Conservation (phyloP, 2,329 filamentous ascomycete species). For the Phoma herbarum region DNA sequence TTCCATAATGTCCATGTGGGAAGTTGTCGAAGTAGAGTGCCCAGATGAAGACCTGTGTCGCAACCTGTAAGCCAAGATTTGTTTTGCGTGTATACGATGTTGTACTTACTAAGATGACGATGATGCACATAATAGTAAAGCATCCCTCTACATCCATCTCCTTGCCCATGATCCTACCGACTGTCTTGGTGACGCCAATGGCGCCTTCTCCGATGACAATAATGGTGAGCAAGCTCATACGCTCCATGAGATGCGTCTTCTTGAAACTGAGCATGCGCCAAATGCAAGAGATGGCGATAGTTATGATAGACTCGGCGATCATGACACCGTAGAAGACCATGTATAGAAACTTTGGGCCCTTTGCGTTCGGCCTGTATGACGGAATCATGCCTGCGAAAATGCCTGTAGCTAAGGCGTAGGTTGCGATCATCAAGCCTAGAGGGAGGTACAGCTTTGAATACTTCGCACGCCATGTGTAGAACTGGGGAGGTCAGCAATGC, state of each 20-base stretch:
- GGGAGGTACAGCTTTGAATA: conserved; percentile 49
- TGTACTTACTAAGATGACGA: conserved; percentile 44
- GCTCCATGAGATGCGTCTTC: conserved; percentile 69
- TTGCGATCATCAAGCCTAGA: conserved; percentile 40
- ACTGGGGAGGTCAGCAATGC: conserved; percentile 18
- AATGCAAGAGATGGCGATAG: conserved; percentile 63
- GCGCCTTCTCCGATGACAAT: conserved; percentile 74
- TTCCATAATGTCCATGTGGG: conserved; percentile 60
- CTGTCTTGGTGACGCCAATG: conserved; percentile 66
- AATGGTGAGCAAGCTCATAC: conserved; percentile 70
- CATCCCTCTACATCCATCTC: conserved; percentile 47
- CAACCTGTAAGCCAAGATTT: conserved; percentile 1
- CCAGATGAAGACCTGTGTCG: conserved; percentile 64
- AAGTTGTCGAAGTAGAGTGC: conserved; percentile 69
- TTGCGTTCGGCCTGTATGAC: conserved; percentile 35
- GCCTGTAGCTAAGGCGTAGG: conserved; percentile 40
- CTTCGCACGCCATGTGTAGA: conserved; percentile 40
- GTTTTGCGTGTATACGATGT: not conserved
- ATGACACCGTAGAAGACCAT: conserved; percentile 56
- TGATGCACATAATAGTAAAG: conserved; percentile 50
- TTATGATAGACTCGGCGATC: conserved; percentile 61
- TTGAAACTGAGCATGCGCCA: conserved; percentile 68
- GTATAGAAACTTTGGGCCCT: conserved; percentile 35
- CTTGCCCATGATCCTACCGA: conserved; percentile 54
- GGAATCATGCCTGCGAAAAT: conserved; percentile 48